These are phyloP conservation scores for Ploettnerulaceae sp. DNA, from an alignment of 2,329 filamentous ascomycete genomes.

Conservation along the genomic window DNA sequence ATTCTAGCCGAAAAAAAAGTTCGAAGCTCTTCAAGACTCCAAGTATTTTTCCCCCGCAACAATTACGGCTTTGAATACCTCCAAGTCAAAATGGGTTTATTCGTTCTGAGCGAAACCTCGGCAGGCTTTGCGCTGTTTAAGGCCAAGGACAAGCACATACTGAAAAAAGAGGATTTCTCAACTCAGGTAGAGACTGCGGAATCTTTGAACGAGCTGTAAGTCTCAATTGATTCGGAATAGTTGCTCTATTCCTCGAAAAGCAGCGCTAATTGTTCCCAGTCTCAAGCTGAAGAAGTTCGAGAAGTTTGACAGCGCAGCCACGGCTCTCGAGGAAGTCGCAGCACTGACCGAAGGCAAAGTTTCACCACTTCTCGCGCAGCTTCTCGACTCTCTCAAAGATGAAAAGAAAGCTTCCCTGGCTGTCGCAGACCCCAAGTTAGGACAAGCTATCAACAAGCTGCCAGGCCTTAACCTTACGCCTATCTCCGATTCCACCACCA, in stretches of 20 bases:
- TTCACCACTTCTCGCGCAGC: conserved; percentile 73
- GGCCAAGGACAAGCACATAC: conserved; percentile 95
- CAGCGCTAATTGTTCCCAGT: conserved; percentile 42
- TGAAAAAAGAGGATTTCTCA: conserved; percentile 78
- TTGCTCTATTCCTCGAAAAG: conserved; percentile 4
- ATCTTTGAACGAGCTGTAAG: conserved; percentile 80
- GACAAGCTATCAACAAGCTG: conserved; percentile 86
- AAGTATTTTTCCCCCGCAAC: conserved; percentile 10
- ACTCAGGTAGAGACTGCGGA: conserved; percentile 74
- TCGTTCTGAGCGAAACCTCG: conserved; percentile 87
- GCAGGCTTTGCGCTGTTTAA: conserved; percentile 94
- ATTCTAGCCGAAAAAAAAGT: neutral
- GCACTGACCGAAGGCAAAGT: conserved; percentile 91
- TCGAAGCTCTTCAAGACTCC: conserved; percentile 21
- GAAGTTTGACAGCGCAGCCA: conserved; percentile 92
- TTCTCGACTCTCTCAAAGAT: conserved; percentile 88
- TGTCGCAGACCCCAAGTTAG: conserved; percentile 89
- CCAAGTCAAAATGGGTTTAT: conserved; percentile 67
- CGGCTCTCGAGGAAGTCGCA: conserved; percentile 85
- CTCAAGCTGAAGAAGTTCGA: conserved; percentile 95
- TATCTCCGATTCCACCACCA: conserved; percentile 74
- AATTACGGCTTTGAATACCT: conserved; percentile 8
- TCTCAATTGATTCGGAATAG: conserved; percentile 27
- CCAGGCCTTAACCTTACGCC: conserved; percentile 81
- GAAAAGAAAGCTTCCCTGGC: conserved; percentile 96